Evolutionary conservation across 108 stramenopile genomes (phyloP), one percentile per base, ranked within the genome.

Genomic region (Chaetoceros tenuissimus): DNA sequence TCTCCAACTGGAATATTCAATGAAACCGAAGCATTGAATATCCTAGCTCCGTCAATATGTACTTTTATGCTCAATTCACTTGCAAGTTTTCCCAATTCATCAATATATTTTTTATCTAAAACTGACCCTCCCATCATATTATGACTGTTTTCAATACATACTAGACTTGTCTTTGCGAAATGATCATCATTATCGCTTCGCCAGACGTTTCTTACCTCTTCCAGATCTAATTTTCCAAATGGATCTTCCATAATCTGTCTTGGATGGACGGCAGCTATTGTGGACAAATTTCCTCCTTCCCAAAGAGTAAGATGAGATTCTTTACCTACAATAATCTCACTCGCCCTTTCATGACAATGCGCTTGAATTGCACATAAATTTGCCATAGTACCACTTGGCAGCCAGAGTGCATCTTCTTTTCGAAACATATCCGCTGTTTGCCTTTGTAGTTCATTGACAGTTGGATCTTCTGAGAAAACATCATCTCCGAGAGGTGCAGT

Each of bases 321-420:
- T 7, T 59, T 56, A 3, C 89, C 89, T 59, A 87, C 55, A 17
- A 90, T 84, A 34, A 90, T 82, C 50, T 77, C 89, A 0, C 82
- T 68, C 16, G 92, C 94, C 43, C 89, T 65, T 28, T 74, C 66
- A 63, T 90, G 73, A 55, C 95, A 94, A 74, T 96, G 96, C 0
- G 88, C 60, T 60, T 96, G 55, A 13, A 97, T 69, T 23, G 87
- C 86, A 26, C 87, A 78, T 10, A 99, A 75, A 77, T 99, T 99
- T 1, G 81, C 82, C 98, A 97, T 97, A 31, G 98, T 98, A 10
- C 96, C 96, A 0, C 95, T 94, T 24, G 98, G 98, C 40, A 97
- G 67, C 63, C 84, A 99, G 1, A 99, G 81, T 19, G 80, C 96
- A n/a, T 67, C 49, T 60, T 96, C 86, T 51, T 97, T 97, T 29